Percentiles rank a stretch among this genome's conserved stretches.
These are phyloP conservation scores for Mucuna pruriens DNA, from an alignment of 306 rosid genomes.

Conservation along the genomic window DNA sequence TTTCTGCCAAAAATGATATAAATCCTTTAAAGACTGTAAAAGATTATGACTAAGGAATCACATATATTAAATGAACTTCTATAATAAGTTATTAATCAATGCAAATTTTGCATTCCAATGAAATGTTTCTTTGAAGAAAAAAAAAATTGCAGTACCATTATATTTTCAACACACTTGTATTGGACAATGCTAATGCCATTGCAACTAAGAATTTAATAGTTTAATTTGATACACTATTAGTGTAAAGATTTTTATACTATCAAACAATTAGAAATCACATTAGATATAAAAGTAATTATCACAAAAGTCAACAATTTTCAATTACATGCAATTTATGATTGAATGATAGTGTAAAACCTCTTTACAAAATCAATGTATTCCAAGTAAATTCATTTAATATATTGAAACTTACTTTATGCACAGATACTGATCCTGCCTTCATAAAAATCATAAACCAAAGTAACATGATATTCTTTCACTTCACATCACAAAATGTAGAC, in stretches of 20 bases:
- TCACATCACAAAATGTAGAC: conserved; percentile 19
- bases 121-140: neutral
- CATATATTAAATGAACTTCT: neutral
- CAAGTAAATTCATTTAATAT: neutral
- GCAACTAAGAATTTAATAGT: conserved; percentile 1
- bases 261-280: no score
- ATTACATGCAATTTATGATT: neutral
- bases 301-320: neutral
- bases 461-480: conserved; percentile 26
- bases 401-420: conserved; percentile 14
- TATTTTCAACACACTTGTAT: neutral
- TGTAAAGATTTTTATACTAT: neutral
- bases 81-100: neutral
- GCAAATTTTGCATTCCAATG: neutral
- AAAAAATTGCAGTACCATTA: neutral
- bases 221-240: neutral
- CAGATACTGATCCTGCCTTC: neutral
- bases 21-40: conserved; percentile 2
- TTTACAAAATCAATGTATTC: no score
- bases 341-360: neutral
- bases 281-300: no score
- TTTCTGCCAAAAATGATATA: neutral
- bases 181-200: neutral
- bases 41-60: conserved; percentile 1
- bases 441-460: conserved; percentile 1